These are phyloP conservation scores for Annona squamosa DNA, from an alignment of 164 flowering plant species.

Conservation along the genomic window DNA sequence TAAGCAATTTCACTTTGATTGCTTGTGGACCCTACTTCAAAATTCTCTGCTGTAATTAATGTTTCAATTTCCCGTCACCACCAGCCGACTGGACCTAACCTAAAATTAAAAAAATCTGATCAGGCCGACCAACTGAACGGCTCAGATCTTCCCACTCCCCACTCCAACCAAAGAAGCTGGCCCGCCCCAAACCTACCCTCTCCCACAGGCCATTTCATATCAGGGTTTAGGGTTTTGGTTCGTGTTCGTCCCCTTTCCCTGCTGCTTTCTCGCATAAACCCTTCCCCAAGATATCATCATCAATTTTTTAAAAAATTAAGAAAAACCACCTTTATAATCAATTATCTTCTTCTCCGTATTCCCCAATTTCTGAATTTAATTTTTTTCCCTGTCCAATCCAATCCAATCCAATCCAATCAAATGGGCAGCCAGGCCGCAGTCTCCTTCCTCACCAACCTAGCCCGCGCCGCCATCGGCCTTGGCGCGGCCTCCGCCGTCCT, in stretches of 20 bases:
- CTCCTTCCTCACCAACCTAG: slow-evolving; percentile 51
- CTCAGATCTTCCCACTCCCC: no score
- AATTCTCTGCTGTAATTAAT: no score
- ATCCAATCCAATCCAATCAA: slow-evolving; percentile 34
- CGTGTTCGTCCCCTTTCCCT: neutral
- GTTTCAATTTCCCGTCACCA: no score
- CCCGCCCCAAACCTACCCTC: no score
- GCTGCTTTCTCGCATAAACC: neutral
- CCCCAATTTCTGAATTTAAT: slow-evolving; percentile 25
- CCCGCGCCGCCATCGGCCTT: slow-evolving; percentile 56
- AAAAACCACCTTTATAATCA: neutral
- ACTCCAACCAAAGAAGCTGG: no score
- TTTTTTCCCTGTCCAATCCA: slow-evolving; percentile 61
- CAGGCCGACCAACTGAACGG: no score
- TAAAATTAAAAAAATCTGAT: no score
- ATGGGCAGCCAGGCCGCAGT: slow-evolving; percentile 50
- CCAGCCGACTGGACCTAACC: no score
- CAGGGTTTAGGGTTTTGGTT: neutral
- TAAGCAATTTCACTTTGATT: no score
- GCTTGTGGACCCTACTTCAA: no score
- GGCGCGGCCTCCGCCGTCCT: slow-evolving; percentile 45
- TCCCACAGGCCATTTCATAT: no score
- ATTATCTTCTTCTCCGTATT: neutral
- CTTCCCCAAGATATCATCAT: neutral
- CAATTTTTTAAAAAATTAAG: neutral